phyloP scores from a whole-genome alignment of 306 rosid species.

The Alnus glutinosa region DNA sequence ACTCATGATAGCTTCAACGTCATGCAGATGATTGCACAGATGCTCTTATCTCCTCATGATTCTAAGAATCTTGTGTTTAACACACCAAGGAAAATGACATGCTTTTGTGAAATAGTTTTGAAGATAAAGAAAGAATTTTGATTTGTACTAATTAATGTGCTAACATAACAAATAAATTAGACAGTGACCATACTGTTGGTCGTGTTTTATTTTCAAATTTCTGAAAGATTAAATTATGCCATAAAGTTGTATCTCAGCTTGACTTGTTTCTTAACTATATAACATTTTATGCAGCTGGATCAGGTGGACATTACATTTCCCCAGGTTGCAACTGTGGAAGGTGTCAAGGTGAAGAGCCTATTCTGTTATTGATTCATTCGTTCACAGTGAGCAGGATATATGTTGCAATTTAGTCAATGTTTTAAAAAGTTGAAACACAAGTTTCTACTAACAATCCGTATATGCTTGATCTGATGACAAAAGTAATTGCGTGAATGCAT shows the following conservation, averaged over 20 bases:
- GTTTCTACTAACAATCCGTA: background rate
- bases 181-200: constrained; percentile 11
- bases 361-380: constrained; percentile 9
- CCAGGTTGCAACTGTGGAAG: constrained; percentile 46
- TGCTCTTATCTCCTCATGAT: background rate
- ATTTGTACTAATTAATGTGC: constrained; percentile 18
- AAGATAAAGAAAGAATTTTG: background rate
- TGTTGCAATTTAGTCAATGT: background rate
- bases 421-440: background rate
- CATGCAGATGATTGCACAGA: constrained; percentile 2
- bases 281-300: constrained; percentile 50
- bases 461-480: background rate
- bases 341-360: constrained; percentile 47
- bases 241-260: constrained; percentile 21
- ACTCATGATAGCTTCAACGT: background rate
- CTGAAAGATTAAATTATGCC: constrained; percentile 19
- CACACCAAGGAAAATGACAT: background rate
- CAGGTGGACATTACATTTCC: constrained; percentile 63
- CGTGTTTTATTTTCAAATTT: constrained; percentile 13
- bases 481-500: background rate
- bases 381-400: background rate
- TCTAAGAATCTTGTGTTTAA: background rate
- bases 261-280: constrained; percentile 19
- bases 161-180: constrained; percentile 12
- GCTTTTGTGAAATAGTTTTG: background rate